Evolutionary conservation across 1,284 basidiomycete genomes (phyloP).

Genomic region (Vanrija sp.): DNA sequence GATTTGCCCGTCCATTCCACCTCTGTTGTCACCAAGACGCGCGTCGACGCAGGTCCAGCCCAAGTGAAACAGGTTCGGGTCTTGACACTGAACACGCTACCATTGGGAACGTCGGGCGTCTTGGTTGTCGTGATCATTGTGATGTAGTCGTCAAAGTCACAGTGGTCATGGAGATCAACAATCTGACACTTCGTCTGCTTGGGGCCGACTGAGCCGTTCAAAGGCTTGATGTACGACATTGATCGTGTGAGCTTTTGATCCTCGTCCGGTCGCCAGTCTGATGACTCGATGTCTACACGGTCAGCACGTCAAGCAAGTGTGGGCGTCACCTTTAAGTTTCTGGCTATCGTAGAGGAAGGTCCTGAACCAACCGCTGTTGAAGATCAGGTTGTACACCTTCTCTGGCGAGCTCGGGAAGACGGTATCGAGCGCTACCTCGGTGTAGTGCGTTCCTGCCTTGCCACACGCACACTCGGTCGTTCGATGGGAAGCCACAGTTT

Average conservation of each 20-base stretch:
- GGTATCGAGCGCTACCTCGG: constrained; percentile 70
- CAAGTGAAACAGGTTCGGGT: constrained; percentile 92
- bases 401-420: constrained; percentile 86
- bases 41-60: constrained; percentile 73
- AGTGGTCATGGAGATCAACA: constrained; percentile 72
- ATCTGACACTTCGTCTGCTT: constrained; percentile 94
- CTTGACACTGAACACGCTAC: constrained; percentile 86
- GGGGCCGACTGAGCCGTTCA: constrained; percentile 82
- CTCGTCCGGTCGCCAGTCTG: constrained; percentile 77
- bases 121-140: constrained; percentile 81
- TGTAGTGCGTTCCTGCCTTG: constrained; percentile 66
- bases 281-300: constrained; percentile 75
- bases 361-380: constrained; percentile 92
- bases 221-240: constrained; percentile 93
- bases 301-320: constrained; percentile 1
- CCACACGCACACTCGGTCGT: constrained; percentile 72
- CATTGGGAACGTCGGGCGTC: constrained; percentile 92
- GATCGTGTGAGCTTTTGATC: constrained; percentile 72
- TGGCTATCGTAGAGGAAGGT: constrained; percentile 85
- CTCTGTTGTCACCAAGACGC: constrained; percentile 79
- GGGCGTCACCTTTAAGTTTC: constrained; percentile 73
- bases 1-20: constrained; percentile 96
- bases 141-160: constrained; percentile 81
- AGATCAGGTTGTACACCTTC: constrained; percentile 93
- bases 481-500: constrained; percentile 10